These are phyloP conservation scores for Suhomyces pyralidae DNA, from an alignment of 805 yeast genomes.

Conservation along the genomic window DNA sequence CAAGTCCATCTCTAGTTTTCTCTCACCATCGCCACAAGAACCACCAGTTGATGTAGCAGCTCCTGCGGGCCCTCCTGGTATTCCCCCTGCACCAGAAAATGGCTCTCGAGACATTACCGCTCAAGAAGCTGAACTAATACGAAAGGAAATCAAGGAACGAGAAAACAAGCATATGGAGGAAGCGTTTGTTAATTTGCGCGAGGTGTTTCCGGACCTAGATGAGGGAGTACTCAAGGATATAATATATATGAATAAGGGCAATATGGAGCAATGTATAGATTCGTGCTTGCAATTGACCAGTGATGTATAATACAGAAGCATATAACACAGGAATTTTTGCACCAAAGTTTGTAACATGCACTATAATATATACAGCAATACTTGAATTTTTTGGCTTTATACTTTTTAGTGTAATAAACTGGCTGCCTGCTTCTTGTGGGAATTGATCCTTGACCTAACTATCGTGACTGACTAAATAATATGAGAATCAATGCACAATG, in stretches of 20 bases:
- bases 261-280: conserved; percentile 74
- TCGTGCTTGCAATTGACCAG: conserved; percentile 40
- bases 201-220: conserved; percentile 78
- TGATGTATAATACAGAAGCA: conserved; percentile 5
- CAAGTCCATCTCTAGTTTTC: conserved; percentile 44
- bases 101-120: background rate
- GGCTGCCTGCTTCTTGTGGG: no score
- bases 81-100: no score
- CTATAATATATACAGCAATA: no score
- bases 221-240: conserved; percentile 67
- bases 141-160: background rate
- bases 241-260: conserved; percentile 59
- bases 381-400: no score
- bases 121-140: background rate
- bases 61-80: conserved; percentile 1
- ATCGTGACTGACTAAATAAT: no score
- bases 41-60: background rate
- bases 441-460: no score
- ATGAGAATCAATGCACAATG: no score
- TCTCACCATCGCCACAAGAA: conserved; percentile 35
- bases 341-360: no score
- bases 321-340: no score
- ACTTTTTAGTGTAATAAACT: no score
- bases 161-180: conserved; percentile 12
- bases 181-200: conserved; percentile 48